Percentiles rank a stretch among this genome's conserved stretches.
phyloP scores from a whole-genome alignment of 2,329 filamentous ascomycete species.

The Sporothrix mexicana region DNA sequence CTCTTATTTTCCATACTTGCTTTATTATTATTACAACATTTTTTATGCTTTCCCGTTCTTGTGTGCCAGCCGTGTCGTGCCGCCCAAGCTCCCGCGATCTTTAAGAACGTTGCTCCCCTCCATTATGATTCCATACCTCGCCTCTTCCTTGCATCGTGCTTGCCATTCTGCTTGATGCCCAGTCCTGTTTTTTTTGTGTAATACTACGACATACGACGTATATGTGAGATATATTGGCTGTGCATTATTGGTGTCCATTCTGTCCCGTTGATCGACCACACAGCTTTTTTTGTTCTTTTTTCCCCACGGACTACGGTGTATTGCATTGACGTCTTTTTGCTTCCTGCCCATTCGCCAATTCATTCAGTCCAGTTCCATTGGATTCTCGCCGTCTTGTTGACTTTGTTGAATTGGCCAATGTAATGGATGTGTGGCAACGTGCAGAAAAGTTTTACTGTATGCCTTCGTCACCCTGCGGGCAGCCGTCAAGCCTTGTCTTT shows the following conservation, averaged over 20 bases:
- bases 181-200: neutral
- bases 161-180: neutral
- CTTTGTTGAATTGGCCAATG: too few species aligned
- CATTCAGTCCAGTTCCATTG: neutral
- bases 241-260: neutral
- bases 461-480: neutral
- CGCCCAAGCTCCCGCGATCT: conserved; percentile 2
- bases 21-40: neutral
- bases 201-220: neutral
- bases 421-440: neutral
- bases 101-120: neutral
- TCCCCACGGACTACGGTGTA: too few species aligned
- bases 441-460: neutral
- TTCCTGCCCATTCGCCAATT: neutral
- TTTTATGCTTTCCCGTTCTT: neutral
- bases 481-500: conserved; percentile 5
- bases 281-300: neutral
- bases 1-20: neutral
- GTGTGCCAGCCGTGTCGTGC: conserved; percentile 7
- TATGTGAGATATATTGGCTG: too few species aligned
- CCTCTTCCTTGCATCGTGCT: neutral
- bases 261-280: conserved; percentile 2
- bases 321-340: too few species aligned
- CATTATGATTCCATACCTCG: conserved; percentile 15
- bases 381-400: too few species aligned